A percentile compares a stretch with the other conserved stretches of the same genome.
phyloP scores from a whole-genome alignment of 352 stramenopile genomes.

The Thalassiosira hispida region DNA sequence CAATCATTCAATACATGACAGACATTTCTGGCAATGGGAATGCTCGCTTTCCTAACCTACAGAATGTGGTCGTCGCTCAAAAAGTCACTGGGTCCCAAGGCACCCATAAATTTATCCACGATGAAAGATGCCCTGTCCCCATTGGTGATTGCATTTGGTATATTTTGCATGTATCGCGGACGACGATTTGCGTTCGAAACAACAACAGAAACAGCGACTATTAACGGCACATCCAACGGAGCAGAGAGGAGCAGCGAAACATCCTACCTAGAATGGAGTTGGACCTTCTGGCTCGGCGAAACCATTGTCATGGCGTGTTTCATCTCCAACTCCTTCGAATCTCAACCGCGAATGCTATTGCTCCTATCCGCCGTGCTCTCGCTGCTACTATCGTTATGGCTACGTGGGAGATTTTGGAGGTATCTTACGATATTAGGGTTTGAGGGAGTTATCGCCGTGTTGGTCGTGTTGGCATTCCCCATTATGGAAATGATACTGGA shows the following conservation, averaged over 20 bases:
- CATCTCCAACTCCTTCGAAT: constrained; percentile 66
- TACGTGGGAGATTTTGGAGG: too few relatives aligned
- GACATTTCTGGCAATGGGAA: constrained; percentile 54
- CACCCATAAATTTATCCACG: constrained; percentile 8
- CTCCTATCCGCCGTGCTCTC: too few relatives aligned
- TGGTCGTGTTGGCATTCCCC: too few relatives aligned
- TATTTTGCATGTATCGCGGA: constrained; percentile 75
- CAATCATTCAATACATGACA: constrained; percentile 6
- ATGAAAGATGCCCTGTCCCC: constrained; percentile 64
- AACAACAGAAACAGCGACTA: constrained; percentile 6
- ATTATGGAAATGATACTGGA: too few relatives aligned
- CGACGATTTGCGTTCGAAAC: constrained; percentile 24
- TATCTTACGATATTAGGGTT: too few relatives aligned
- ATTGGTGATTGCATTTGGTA: constrained; percentile 62
- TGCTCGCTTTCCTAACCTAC: constrained; percentile 71
- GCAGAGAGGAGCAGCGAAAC: neutral
- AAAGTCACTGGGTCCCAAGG: neutral
- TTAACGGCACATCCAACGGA: neutral
- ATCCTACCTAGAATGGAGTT: constrained; percentile 42
- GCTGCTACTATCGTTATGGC: too few relatives aligned
- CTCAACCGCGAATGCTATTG: too few relatives aligned
- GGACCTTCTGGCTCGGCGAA: constrained; percentile 74
- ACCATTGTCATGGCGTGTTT: constrained; percentile 75
- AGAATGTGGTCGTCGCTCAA: constrained; percentile 46
- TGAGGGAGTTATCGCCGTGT: too few relatives aligned